Evolutionary conservation across 2,329 filamentous ascomycete species (phyloP), one percentile per base, ranked within the genome.

Genomic region (Rosellinia necatrix): DNA sequence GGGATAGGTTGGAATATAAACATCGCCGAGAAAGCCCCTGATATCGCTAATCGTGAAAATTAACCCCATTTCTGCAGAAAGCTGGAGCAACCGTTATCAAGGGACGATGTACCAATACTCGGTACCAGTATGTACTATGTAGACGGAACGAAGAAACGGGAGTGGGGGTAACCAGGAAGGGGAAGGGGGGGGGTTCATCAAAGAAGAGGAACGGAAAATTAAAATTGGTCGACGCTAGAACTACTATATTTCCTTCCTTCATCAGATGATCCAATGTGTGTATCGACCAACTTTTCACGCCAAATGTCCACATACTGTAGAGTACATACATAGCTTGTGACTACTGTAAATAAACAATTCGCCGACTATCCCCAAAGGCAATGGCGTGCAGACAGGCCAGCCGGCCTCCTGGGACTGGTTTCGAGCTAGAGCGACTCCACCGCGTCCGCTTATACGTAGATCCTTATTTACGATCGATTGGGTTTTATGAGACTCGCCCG

Each of bases 401-500:
- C 53, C 53, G 49, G 43, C 54, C 54, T 53, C 54, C 43, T 58
- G 55, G 55, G 49, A 53, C 43, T 53, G 49, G 49, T 32, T 43
- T 46, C 40, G 43, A 53, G 43, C 49, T 44, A 53, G n/a, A 35
- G 49, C 38, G 48, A 24, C 44, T 49, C 54, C 48, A 42, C 48
- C 34, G 53, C 42, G 37, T 37, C 43, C 43, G 38, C 37, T 44
- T 50, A 29, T 29, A 41, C 37, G 55, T 51, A 58, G 50, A 60
- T 58, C 58, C 55, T 44, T 58, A 58, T 55, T 55, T 58, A 52
- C 54, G 54, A 58, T 58, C 58, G 54, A 54, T 58, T 58, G 47
- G 37, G 44, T 38, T 48, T 49, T 24, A 38, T 38, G 38, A 48
- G 35, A 44, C 37, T 56, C 27, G 24, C 9, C 9, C 12, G 22